Conservation (phyloP, 2,329 filamentous ascomycete genomes). For the Hypoxylon sp. region DNA sequence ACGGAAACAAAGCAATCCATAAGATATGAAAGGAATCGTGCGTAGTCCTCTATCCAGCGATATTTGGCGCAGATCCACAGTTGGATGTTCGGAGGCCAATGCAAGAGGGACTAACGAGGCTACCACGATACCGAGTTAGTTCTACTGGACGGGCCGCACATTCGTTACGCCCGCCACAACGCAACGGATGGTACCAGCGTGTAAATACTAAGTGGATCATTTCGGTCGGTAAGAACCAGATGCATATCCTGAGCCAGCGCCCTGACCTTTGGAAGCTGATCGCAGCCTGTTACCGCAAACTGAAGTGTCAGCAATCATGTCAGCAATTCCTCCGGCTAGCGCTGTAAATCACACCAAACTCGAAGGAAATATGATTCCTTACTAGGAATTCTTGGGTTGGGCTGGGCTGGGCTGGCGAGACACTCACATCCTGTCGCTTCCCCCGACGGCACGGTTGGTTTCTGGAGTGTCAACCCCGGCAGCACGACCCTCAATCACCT, state of each 20-base stretch:
- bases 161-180: constrained; percentile 46
- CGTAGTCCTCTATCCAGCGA: constrained; percentile 43
- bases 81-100: constrained; percentile 43
- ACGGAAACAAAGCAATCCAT: constrained; percentile 55
- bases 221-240: constrained; percentile 59
- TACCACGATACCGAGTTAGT: constrained; percentile 44
- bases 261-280: constrained; percentile 79
- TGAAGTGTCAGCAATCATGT: constrained; percentile 83
- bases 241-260: constrained; percentile 57
- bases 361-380: constrained; percentile 88
- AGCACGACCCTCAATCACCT: constrained; percentile 80
- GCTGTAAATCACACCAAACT: constrained; percentile 83
- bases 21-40: constrained; percentile 52
- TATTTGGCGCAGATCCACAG: constrained; percentile 43
- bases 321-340: constrained; percentile 81
- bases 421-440: constrained; percentile 97
- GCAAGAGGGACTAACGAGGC: constrained; percentile 38
- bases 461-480: constrained; percentile 75
- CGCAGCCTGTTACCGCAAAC: constrained; percentile 88
- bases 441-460: constrained; percentile 79
- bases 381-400: constrained; percentile 77
- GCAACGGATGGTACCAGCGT: constrained; percentile 43
- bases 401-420: constrained; percentile 67
- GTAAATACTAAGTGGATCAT: constrained; percentile 53
- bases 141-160: constrained; percentile 42